phyloP scores from a whole-genome alignment of 106 monocot genomes.

The Acorus calamus region DNA sequence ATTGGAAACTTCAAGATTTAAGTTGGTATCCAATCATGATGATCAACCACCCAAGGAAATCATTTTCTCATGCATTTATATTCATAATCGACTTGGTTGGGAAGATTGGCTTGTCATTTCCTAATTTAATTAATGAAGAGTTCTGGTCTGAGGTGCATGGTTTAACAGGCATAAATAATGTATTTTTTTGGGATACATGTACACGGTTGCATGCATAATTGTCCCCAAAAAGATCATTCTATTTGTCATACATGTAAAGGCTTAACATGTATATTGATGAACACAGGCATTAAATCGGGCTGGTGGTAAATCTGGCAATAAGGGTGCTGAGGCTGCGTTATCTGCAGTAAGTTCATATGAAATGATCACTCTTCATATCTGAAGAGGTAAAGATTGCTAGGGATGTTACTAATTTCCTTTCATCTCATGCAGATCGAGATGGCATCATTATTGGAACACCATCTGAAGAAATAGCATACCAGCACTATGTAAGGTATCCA shows the following conservation, averaged over 20 bases:
- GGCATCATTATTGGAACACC: slow-evolving; percentile 83
- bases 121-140: no score
- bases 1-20: neutral
- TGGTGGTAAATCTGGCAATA: slow-evolving; percentile 94
- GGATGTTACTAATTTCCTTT: neutral
- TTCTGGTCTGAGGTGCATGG: no score
- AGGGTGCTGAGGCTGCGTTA: slow-evolving; percentile 87
- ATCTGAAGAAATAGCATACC: slow-evolving; percentile 36
- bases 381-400: neutral
- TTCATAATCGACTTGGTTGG: no score
- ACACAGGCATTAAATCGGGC: slow-evolving; percentile 80
- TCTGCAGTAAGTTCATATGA: slow-evolving; percentile 60
- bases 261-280: neutral
- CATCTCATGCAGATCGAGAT: slow-evolving; percentile 74
- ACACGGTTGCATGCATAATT: no score
- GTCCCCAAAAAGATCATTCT: no score
- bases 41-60: no score
- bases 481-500: no score
- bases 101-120: no score
- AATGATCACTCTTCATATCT: neutral
- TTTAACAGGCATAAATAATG: no score
- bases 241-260: neutral
- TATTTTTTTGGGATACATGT: no score
- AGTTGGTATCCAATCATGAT: no score
- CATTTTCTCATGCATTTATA: no score